Evolutionary conservation across 768 basidiomycete genomes (phyloP).

Genomic region (Russula emetica): DNA sequence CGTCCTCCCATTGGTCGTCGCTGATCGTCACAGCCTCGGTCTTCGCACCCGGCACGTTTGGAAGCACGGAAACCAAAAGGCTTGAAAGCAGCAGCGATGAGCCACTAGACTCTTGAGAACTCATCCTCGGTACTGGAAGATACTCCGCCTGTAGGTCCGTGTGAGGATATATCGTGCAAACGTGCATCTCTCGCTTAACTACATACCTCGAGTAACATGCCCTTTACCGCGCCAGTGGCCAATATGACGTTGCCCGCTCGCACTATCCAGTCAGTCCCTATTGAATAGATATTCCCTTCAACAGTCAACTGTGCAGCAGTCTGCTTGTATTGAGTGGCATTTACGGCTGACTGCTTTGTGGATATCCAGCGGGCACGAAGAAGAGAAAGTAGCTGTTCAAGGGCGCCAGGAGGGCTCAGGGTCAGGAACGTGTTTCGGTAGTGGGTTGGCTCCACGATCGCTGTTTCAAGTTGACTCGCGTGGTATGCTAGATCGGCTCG

Average conservation of each 20-base stretch:
- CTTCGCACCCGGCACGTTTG: conserved; percentile 66
- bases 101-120: conserved; percentile 58
- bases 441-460: conserved; percentile 43
- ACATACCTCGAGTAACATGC: conserved; percentile 77
- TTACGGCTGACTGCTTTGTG: conserved; percentile 40
- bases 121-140: conserved; percentile 66
- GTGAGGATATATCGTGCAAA: conserved; percentile 3
- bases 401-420: conserved; percentile 63
- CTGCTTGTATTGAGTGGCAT: conserved; percentile 46
- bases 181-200: conserved; percentile 21
- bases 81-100: conserved; percentile 72
- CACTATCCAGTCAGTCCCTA: conserved; percentile 80
- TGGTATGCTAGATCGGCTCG: conserved; percentile 56
- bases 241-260: conserved; percentile 74
- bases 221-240: conserved; percentile 69
- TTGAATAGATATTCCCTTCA: conserved; percentile 68
- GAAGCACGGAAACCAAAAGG: conserved; percentile 68
- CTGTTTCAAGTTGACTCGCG: conserved; percentile 25
- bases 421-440: conserved; percentile 77
- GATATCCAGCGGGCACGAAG: conserved; percentile 72
- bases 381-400: conserved; percentile 71
- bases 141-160: conserved; percentile 62
- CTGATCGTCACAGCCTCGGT: conserved; percentile 75
- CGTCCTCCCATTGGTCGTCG: conserved; percentile 76
- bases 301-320: conserved; percentile 62